Evolutionary conservation across 495 filamentous ascomycete species (phyloP), one percentile per base, ranked within the genome.

Genomic region (Evansstolkia leycettana): DNA sequence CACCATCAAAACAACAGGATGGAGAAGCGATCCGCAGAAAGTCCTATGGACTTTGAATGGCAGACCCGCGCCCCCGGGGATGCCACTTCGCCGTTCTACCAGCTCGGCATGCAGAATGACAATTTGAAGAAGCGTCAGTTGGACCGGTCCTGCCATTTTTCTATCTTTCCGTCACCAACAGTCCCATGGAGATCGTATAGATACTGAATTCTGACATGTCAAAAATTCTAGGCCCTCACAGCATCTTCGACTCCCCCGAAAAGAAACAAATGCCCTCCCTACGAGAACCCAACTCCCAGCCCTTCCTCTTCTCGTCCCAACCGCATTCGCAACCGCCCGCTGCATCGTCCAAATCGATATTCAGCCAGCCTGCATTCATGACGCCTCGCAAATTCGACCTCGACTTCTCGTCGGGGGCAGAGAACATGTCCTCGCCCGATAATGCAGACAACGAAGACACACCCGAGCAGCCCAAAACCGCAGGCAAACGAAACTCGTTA

Each of bases 381-480:
- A 93, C 82, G 5, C 86, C 85, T 2, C 81, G 82, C 27, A 89
- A 80, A 47, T 65, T 65, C 10, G 77, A 84, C 10, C 53, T 75
- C 14, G 78, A 82, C 34, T 74, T 80, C 42, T 82, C 84, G 7
- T 89, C 84, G 2, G 79, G 80, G 30, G 74, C 78, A n/a, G 89
- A 94, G 48, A 78, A 73, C 17, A 60, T 71, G 37, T 80, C 82
- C 0, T 87, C 85, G 6, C 84, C 88, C 2, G 72, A 73, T 26
- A 75, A 78, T 40, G 75, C 70, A 31, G 77, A 84, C 42, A 72
- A 72, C 38, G 83, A 82, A 43, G 73, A 70, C 33, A 80, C 77
- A 4, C 77, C 85, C 0, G 83, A 87, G 36, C 62, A 55, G 1
- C 50, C 60, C 39, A 62, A 57, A 38, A 39, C 59, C 4, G 50